Evolutionary conservation across 192 early-diverging fungal genomes (phyloP).

Genomic region (Backusella circina): DNA sequence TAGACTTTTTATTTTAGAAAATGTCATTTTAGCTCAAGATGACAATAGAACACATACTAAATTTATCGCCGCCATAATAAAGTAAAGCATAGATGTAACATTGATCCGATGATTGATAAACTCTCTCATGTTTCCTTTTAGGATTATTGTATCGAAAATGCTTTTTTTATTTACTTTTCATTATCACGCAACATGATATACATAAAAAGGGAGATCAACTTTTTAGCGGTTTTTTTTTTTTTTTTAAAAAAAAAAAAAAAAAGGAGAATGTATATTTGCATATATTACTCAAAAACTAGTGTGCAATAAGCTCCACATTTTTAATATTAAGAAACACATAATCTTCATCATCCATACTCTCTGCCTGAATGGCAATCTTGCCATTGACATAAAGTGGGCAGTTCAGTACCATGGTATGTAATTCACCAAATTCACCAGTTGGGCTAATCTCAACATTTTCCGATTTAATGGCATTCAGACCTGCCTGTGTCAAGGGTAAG

Average conservation of each 20-base stretch:
- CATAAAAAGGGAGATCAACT: no score
- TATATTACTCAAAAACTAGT: not conserved
- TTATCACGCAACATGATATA: no score
- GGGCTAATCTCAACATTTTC: conserved; percentile 44
- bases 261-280: not conserved
- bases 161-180: no score
- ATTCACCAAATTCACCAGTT: conserved; percentile 67
- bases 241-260: not conserved
- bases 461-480: conserved; percentile 31
- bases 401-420: conserved; percentile 65
- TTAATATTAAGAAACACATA: not conserved
- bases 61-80: no score
- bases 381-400: conserved; percentile 41
- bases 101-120: no score
- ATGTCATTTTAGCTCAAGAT: no score
- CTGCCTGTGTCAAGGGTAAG: conserved; percentile 29
- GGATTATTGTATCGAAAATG: no score
- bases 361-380: not conserved
- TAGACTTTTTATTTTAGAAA: no score
- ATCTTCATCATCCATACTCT: not conserved
- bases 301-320: not conserved
- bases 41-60: no score
- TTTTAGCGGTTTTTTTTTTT: not conserved
- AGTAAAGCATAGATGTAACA: no score
- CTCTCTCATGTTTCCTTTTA: no score